Evolutionary conservation across 352 stramenopile species (phyloP).

Genomic region (Globisporangium radiosum): DNA sequence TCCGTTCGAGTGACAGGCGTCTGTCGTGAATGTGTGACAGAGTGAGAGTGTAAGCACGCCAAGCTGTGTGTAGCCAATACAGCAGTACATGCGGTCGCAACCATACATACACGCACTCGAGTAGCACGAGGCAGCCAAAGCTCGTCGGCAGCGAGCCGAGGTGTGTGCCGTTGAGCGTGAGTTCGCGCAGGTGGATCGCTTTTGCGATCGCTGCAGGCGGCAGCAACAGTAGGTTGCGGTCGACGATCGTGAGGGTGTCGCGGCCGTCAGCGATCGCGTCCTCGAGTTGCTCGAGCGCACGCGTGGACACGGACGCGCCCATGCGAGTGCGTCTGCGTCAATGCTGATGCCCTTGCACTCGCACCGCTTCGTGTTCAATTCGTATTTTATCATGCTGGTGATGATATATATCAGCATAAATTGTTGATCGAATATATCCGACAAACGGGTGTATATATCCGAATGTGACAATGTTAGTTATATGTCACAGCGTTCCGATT

Average conservation of each 20-base stretch:
- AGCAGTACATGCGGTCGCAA: background rate
- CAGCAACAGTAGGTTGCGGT: conserved; percentile 36
- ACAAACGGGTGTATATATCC: too few relatives aligned
- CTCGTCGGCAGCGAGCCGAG: conserved; percentile 35
- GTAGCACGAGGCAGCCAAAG: conserved; percentile 39
- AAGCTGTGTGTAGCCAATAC: too few relatives aligned
- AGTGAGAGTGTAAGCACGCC: too few relatives aligned
- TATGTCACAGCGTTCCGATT: too few relatives aligned
- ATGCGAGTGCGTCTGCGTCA: conserved; percentile 7
- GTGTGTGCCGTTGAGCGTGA: conserved; percentile 25
- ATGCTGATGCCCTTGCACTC: too few relatives aligned
- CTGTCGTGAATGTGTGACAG: conserved; percentile 9
- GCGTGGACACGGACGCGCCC: conserved; percentile 29
- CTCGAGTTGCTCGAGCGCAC: conserved; percentile 31
- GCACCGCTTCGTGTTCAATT: too few relatives aligned
- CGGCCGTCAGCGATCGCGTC: conserved; percentile 18
- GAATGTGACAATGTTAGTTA: too few relatives aligned
- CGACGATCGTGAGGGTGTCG: conserved; percentile 20
- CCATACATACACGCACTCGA: conserved; percentile 26
- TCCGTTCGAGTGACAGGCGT: conserved; percentile 38
- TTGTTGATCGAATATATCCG: too few relatives aligned
- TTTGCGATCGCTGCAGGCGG: conserved; percentile 32
- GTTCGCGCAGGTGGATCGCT: conserved; percentile 34
- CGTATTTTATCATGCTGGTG: too few relatives aligned
- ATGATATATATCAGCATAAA: too few relatives aligned